These are phyloP conservation scores for Penicillium palitans DNA, from an alignment of 2,329 filamentous ascomycete species.

Conservation along the genomic window DNA sequence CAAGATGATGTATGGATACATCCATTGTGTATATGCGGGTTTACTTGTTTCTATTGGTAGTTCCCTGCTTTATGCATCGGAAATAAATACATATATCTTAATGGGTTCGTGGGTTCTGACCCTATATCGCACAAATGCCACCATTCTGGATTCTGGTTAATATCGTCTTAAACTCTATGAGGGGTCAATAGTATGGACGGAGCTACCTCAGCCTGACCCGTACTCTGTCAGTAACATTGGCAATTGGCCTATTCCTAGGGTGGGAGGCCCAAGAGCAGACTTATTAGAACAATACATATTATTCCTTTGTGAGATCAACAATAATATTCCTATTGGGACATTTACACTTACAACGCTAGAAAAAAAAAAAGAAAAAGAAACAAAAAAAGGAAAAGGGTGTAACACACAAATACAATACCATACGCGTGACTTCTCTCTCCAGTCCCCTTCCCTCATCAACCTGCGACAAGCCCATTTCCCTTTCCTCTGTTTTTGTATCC, in stretches of 20 bases:
- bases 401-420: conserved; percentile 12
- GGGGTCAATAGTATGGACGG: conserved; percentile 1
- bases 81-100: not conserved
- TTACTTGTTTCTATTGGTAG: conserved; percentile 6
- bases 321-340: not conserved
- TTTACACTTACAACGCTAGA: not conserved
- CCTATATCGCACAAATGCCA: conserved; percentile 8
- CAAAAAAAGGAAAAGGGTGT: not conserved
- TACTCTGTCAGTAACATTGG: not conserved
- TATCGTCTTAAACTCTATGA: not conserved
- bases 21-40: not conserved
- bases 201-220: conserved; percentile 11
- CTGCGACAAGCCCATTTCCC: conserved; percentile 9
- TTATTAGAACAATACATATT: not conserved
- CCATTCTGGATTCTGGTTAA: not conserved
- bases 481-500: conserved; percentile 11
- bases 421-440: conserved; percentile 12
- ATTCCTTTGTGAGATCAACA: not conserved
- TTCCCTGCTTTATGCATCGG: not conserved
- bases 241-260: conserved; percentile 3
- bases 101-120: not conserved
- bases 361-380: not conserved
- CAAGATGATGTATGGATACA: not conserved
- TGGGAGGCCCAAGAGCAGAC: not conserved
- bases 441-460: conserved; percentile 2